phyloP scores from a whole-genome alignment of 768 basidiomycete genomes.

The Paxillus ammoniavirescens region DNA sequence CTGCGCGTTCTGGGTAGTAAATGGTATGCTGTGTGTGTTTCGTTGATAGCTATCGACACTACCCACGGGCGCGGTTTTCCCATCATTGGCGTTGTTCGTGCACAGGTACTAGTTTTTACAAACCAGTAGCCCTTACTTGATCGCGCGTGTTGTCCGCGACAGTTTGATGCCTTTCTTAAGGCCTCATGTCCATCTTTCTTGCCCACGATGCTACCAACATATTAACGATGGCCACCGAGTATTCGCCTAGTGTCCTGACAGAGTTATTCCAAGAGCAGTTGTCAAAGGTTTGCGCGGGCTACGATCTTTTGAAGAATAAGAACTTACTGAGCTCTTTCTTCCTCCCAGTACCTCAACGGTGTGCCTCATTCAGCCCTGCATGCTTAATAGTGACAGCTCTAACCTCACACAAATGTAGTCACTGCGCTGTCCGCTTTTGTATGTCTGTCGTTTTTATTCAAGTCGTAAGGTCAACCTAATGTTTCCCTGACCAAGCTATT shows the following conservation, averaged over 20 bases:
- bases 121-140: too few species aligned
- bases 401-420: slow-evolving; percentile 4
- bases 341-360: slow-evolving; percentile 17
- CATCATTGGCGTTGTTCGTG: too few species aligned
- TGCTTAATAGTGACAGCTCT: background rate
- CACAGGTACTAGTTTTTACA: too few species aligned
- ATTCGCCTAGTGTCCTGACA: background rate
- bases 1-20: too few species aligned
- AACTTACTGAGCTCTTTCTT: background rate
- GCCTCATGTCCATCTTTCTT: too few species aligned
- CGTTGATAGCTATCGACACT: too few species aligned
- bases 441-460: background rate
- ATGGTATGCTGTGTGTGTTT: too few species aligned
- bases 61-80: too few species aligned
- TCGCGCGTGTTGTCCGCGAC: too few species aligned
- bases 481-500: slow-evolving; percentile 4
- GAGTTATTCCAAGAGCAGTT: slow-evolving; percentile 18
- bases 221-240: slow-evolving; percentile 6
- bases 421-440: slow-evolving; percentile 19
- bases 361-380: background rate
- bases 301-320: background rate
- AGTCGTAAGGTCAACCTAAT: background rate
- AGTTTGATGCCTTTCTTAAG: too few species aligned
- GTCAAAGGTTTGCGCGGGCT: slow-evolving; percentile 14
- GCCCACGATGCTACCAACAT: background rate